Base-by-base conservation (phyloP, 1,139 yeast genomes). In the Scheffersomyces parashehatae region DNA sequence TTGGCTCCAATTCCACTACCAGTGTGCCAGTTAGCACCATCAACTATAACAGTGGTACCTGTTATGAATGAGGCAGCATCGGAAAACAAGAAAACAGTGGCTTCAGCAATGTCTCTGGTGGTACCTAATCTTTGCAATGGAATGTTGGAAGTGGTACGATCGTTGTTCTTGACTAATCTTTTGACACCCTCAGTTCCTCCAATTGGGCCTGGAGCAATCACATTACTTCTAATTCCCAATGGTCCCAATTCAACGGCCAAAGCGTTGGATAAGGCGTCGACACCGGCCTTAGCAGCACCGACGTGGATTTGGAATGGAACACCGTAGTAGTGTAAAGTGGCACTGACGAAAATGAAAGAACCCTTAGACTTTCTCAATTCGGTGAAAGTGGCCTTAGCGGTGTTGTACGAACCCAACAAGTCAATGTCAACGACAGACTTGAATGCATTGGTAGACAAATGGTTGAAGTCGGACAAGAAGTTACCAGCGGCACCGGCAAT, bases 201-300 rank as follows among this genome's bases (percentile, higher is more conserved):
- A 55, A 88, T 88, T 2, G 88, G 83, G 1, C 97, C 97, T 0
- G 97, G 98, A 0, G 96, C 96, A 50, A 91, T 79, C 58, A 85
- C 81, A 60, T 90, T 90, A 39, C 82, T 78, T 42, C 91, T 75
- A 34, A 90, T 79, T 1, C 97, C 97, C 44, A 86, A 61, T 0
- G 97, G 96, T 0, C 97, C 97, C 45, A 88, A 71, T 62, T 90
- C 97, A 7, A 88, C 90, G 0, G 97, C 95, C 50, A 90, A 66
- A 0, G 89, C 85, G 53, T 85, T 82, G 16, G 90, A 82, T 35
- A 90, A 69, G 0, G 96, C 95, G 60, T 91, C 98, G 30, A 90
- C 81, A n/a, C 96, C 98, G 0, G 97, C 96, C 66, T 90, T 90
- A 8, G 97, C 97, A 0, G 97, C 96, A 1, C 90, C 86, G 1